Evolutionary conservation across 345 rosid species (phyloP), one percentile per base, ranked within the genome.

Genomic region (Eutrema yunnanense): DNA sequence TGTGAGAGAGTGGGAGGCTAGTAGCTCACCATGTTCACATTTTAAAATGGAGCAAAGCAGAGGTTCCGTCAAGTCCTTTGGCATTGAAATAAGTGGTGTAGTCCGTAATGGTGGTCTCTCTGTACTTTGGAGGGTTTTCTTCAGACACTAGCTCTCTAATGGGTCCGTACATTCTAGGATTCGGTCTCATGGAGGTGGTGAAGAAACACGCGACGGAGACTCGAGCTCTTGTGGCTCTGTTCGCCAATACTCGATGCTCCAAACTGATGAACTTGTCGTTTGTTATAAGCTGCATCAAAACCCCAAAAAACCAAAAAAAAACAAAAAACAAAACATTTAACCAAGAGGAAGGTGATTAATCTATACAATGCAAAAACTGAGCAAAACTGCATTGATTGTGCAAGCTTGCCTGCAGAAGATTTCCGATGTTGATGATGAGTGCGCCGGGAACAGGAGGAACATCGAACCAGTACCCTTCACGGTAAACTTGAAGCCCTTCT

Each of bases 401-500:
- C 5, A 56, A 67, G 47, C 86, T 70, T 83, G 51, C 92, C 83
- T 86, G 90, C 0, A 86, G 73, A 72, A 88, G 82, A 51, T 86
- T 90, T 2, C 93, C 93, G 1, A 83, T 63, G 75, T 84, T 84
- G 60, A 86, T 65, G 36, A 83, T 82, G 1, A 86, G 73, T 9
- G 93, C 85, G 4, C 81, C 87, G 8, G 87, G 88, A 41, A 52
- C 52, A 0, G 72, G 77, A 41, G 84, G 83, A 16, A 86, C 80
- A 78, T 84, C 84, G 26, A 84, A 6, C 87, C 88, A 84, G 11
- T 43, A 71, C 8, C 80, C 60, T 14, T 82, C 53, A 12, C 78
- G 78, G 4, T 41, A 73, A 44, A 84, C 81, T 34, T 88, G 90
- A 54, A 88, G 93, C 19, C 90, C 88, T 52, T 85, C 87, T 1